phyloP scores from a whole-genome alignment of 768 basidiomycete genomes.

The Asterophora parasitica region DNA sequence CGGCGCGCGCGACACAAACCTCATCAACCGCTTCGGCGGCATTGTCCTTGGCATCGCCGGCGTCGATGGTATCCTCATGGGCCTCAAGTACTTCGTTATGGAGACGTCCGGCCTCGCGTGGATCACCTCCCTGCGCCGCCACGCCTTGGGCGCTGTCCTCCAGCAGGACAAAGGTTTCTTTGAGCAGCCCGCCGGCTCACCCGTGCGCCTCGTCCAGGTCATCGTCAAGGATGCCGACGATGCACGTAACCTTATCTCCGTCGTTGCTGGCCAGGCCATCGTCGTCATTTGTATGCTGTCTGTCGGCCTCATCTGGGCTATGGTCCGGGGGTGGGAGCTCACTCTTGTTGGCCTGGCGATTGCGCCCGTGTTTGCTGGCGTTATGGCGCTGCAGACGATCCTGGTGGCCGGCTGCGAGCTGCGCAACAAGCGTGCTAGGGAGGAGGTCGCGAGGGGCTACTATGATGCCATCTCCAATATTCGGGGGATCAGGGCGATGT shows the following conservation, averaged over 20 bases:
- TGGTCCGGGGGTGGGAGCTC: conserved; percentile 86
- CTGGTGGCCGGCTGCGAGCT: conserved; percentile 69
- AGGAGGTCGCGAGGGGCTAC: conserved; percentile 79
- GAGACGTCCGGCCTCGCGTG: conserved; percentile 71
- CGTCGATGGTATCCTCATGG: conserved; percentile 69
- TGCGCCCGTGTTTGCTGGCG: conserved; percentile 74
- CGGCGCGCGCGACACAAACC: conserved; percentile 55
- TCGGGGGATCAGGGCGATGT: conserved; percentile 84
- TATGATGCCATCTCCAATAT: conserved; percentile 84
- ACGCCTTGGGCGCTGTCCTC: conserved; percentile 55
- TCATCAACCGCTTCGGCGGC: conserved; percentile 67
- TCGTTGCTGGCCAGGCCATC: conserved; percentile 64
- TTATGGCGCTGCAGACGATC: conserved; percentile 72
- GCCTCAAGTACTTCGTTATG: conserved; percentile 77
- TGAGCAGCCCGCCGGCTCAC: conserved; percentile 57
- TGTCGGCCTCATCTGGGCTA: conserved; percentile 85
- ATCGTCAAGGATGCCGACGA: conserved; percentile 91
- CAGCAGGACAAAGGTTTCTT: conserved; percentile 86
- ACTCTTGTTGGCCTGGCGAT: conserved; percentile 87
- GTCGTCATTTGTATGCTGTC: conserved; percentile 79
- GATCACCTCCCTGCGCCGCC: conserved; percentile 61
- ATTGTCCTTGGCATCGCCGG: conserved; percentile 72
- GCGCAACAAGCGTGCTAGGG: conserved; percentile 79
- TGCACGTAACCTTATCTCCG: conserved; percentile 68
- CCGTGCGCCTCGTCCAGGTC: conserved; percentile 61